Percentiles rank a stretch among this genome's conserved stretches.
Evolutionary conservation across 176 grass and related monocot genomes (phyloP).

Genomic region (Musa beccarii): DNA sequence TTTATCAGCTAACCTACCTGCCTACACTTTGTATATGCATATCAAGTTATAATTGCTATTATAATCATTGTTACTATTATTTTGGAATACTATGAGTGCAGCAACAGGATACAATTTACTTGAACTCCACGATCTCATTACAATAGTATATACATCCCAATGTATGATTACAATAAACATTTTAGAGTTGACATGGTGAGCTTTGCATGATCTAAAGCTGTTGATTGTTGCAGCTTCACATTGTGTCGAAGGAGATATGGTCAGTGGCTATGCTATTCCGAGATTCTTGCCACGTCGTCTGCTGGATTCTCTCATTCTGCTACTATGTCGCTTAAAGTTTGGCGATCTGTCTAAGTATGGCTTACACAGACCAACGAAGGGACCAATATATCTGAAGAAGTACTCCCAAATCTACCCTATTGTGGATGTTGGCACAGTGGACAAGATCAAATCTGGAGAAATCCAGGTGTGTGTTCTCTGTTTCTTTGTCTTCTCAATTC

Average conservation of each 20-base stretch:
- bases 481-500: not conserved
- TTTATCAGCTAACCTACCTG: too few species aligned
- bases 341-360: slow-evolving; percentile 57
- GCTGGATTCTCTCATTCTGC: slow-evolving; percentile 41
- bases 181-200: too few species aligned
- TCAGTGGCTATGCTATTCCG: slow-evolving; percentile 39
- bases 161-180: too few species aligned
- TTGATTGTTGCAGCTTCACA: slow-evolving; percentile 35
- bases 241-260: slow-evolving; percentile 64
- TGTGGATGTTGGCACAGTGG: slow-evolving; percentile 47
- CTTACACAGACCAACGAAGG: slow-evolving; percentile 38
- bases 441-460: slow-evolving; percentile 48
- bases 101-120: too few species aligned
- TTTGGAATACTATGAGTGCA: too few species aligned
- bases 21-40: too few species aligned
- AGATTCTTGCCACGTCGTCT: slow-evolving; percentile 29
- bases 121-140: too few species aligned
- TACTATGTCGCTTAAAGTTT: slow-evolving; percentile 40
- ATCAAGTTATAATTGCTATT: too few species aligned
- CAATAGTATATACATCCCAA: too few species aligned
- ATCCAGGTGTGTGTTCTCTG: slow-evolving; percentile 26
- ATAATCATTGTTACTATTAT: too few species aligned
- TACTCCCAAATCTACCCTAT: slow-evolving; percentile 34
- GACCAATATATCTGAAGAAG: slow-evolving; percentile 53
- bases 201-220: not conserved